phyloP scores from a whole-genome alignment of 164 flowering plant genomes.

The Berberis thunbergii region DNA sequence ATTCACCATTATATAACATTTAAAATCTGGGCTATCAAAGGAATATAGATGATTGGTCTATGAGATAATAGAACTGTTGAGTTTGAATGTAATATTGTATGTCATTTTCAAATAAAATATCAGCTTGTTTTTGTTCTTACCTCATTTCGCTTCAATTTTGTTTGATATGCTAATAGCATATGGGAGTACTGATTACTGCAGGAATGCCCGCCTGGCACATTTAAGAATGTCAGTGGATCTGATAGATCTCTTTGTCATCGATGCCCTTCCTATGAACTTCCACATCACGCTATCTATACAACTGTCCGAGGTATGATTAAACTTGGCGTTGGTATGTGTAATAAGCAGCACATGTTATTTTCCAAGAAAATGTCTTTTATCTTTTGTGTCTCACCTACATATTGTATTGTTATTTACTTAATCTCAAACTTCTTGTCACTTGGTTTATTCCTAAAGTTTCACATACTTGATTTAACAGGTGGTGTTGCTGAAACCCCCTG shows the following conservation, averaged over 20 bases:
- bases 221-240: slow-evolving; percentile 78
- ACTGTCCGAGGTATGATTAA: slow-evolving; percentile 59
- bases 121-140: too few species aligned
- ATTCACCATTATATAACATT: too few species aligned
- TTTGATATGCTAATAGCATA: not conserved
- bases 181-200: slow-evolving; percentile 20
- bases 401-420: not conserved
- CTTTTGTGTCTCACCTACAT: not conserved
- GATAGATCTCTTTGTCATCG: slow-evolving; percentile 52
- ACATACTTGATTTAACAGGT: slow-evolving; percentile 38
- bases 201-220: slow-evolving; percentile 96
- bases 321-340: not conserved
- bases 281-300: slow-evolving; percentile 68
- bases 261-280: slow-evolving; percentile 76
- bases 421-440: not conserved
- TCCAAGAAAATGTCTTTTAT: not conserved
- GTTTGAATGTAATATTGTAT: too few species aligned
- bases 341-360: not conserved
- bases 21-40: too few species aligned
- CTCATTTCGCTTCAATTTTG: too few species aligned
- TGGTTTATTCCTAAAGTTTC: slow-evolving; percentile 3
- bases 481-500: slow-evolving; percentile 83
- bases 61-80: too few species aligned
- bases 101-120: too few species aligned
- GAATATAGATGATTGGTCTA: too few species aligned